phyloP scores from a whole-genome alignment of 768 basidiomycete genomes.

The Lactarius akahatsu region DNA sequence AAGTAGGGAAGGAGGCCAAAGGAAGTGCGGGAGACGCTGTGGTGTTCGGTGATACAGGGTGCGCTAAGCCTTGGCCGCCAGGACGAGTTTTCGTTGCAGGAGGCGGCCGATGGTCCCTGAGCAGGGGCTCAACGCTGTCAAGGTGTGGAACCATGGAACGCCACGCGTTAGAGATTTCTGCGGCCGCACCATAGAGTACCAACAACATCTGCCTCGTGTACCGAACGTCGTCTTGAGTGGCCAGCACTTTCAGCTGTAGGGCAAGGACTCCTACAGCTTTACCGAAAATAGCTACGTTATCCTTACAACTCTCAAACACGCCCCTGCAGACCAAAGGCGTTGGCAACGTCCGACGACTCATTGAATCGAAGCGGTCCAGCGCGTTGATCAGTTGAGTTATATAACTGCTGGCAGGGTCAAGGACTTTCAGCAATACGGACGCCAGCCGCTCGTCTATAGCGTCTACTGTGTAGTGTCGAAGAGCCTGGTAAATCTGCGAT shows the following conservation, averaged over 20 bases:
- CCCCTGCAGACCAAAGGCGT: constrained; percentile 69
- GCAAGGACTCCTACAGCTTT: constrained; percentile 85
- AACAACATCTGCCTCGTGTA: constrained; percentile 84
- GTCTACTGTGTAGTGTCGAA: constrained; percentile 84
- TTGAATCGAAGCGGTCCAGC: constrained; percentile 87
- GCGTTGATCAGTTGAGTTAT: constrained; percentile 84
- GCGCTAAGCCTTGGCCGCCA: constrained; percentile 32
- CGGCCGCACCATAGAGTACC: constrained; percentile 85
- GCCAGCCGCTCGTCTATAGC: constrained; percentile 82
- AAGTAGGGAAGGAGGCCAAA: constrained; percentile 25
- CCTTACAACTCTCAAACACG: constrained; percentile 80
- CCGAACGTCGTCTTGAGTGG: constrained; percentile 75
- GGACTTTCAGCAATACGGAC: constrained; percentile 75
- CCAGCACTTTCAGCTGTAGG: constrained; percentile 76
- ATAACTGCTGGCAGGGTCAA: constrained; percentile 79
- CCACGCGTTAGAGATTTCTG: constrained; percentile 89
- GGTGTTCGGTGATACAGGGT: constrained; percentile 27
- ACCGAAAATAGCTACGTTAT: constrained; percentile 78
- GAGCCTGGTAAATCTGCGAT: constrained; percentile 85
- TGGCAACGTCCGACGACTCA: constrained; percentile 67
- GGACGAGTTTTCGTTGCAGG: constrained; percentile 36
- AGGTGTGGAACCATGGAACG: constrained; percentile 66
- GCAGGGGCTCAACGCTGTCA: constrained; percentile 63
- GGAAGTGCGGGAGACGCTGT: constrained; percentile 38
- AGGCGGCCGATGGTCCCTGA: constrained; percentile 47